phyloP scores from a whole-genome alignment of 768 basidiomycete genomes.

The Wakefieldia striispora region DNA sequence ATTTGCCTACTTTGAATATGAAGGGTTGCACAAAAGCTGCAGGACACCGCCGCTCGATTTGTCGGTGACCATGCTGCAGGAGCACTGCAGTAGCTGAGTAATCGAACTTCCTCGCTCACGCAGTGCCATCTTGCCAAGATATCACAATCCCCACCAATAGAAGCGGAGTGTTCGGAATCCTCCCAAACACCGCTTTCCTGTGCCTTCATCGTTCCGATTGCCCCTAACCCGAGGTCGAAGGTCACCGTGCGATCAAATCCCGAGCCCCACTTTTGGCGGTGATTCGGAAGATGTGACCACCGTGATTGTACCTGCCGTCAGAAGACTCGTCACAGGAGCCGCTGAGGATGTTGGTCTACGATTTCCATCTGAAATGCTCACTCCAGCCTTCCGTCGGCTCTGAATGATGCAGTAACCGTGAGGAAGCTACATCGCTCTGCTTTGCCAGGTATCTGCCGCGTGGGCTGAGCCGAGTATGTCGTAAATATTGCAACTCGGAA shows the following conservation, averaged over 20 bases:
- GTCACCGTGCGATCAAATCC: background rate
- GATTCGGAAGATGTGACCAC: background rate
- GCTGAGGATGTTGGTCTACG: background rate
- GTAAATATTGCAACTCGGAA: background rate
- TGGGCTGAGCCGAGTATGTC: constrained; percentile 1
- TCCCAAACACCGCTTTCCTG: constrained; percentile 5
- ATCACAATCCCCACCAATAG: background rate
- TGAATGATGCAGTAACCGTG: background rate
- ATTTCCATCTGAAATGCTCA: background rate
- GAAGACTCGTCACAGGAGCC: no score
- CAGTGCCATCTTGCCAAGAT: constrained; percentile 1
- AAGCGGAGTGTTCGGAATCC: no score
- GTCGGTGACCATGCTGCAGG: no score
- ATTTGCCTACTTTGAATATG: no score
- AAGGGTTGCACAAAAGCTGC: no score
- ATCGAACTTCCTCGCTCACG: no score
- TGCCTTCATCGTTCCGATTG: constrained; percentile 1
- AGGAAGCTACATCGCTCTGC: background rate
- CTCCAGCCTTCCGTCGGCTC: background rate
- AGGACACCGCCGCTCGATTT: no score
- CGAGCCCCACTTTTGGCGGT: background rate
- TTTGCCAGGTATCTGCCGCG: background rate
- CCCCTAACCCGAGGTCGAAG: background rate
- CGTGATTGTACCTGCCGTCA: background rate
- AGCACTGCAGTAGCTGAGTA: no score